phyloP scores from a whole-genome alignment of 495 filamentous ascomycete genomes.

The Penicillium paradoxum region DNA sequence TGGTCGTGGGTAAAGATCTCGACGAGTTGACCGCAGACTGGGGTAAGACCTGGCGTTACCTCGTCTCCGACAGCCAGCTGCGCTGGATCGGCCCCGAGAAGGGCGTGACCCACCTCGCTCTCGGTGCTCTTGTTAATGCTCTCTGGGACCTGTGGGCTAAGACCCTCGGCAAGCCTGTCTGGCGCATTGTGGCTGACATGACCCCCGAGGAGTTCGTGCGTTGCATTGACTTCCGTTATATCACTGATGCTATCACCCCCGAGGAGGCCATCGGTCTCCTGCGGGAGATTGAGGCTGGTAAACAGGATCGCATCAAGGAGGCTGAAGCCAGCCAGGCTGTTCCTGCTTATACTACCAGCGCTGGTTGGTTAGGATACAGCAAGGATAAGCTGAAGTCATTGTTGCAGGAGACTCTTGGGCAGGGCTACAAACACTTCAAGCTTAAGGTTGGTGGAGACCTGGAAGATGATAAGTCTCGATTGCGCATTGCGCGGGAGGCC shows the following conservation, averaged over 20 bases:
- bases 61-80: slow-evolving; percentile 83
- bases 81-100: slow-evolving; percentile 97
- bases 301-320: slow-evolving; percentile 62
- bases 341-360: slow-evolving; percentile 85
- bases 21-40: slow-evolving; percentile 72
- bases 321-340: slow-evolving; percentile 68
- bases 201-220: slow-evolving; percentile 76
- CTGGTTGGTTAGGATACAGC: slow-evolving; percentile 91
- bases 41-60: slow-evolving; percentile 86
- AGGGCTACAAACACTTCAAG: slow-evolving; percentile 88
- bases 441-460: slow-evolving; percentile 76
- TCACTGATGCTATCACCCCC: slow-evolving; percentile 87
- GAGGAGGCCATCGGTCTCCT: slow-evolving; percentile 75
- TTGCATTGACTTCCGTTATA: slow-evolving; percentile 91
- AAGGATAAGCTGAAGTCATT: slow-evolving; percentile 76
- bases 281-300: slow-evolving; percentile 54
- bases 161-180: slow-evolving; percentile 77
- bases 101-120: slow-evolving; percentile 88
- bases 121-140: slow-evolving; percentile 87
- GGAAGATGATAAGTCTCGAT: slow-evolving; percentile 62
- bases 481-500: slow-evolving; percentile 71
- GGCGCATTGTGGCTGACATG: slow-evolving; percentile 87
- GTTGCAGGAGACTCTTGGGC: slow-evolving; percentile 62
- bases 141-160: slow-evolving; percentile 97
- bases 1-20: slow-evolving; percentile 67